Base-by-base conservation (phyloP, 2,329 filamentous ascomycete species). In the Phaeophleospora eucalypticola region DNA sequence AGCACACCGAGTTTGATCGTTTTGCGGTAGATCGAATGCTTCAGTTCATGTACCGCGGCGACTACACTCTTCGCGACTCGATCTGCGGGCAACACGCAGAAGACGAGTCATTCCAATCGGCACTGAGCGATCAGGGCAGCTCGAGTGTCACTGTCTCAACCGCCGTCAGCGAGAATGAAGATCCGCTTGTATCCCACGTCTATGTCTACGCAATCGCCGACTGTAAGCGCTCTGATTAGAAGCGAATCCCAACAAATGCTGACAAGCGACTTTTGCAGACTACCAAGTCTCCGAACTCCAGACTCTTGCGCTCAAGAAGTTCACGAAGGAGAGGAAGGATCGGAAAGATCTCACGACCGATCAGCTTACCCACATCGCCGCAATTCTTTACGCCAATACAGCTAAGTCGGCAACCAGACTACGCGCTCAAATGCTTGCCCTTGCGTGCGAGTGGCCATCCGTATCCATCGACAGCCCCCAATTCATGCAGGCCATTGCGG, bases 1-100 rank as follows among this genome's bases (percentile, higher is more conserved):
- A 43, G 8, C 44, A 50, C 32, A 10, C 40, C n/a, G 40, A 38
- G 15, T 50, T 47, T 29, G 43, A 46, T 29, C 15, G 17, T 12
- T 36, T 36, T 6, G 42, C 44, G 12, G 10, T 50, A 38, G 40
- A 43, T 14, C 33, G 38, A 24, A 47, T 50, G 48, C 34, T 50
- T n/a, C 35, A 46, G 4, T 47, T 41, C 36, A 43, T 35, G 34
- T 50, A 50, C 35, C 20, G 17, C 17, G 16, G 20, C 29, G 14
- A 35, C 4, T 49, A 49, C 34, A 36, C 7, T 8, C 15, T 36
- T 7, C 12, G 12, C 24, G 24, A 29, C 24, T 29, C 24, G 24
- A 12, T 29, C 12, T 12, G 24, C 24, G 24, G 24, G 12, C 7
- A 29, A 29, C 12, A 6, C 24, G 6, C 24, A 12, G 24, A 6